Conservation (phyloP, 192 early-diverging fungal genomes). For the Radiomyces spectabilis region DNA sequence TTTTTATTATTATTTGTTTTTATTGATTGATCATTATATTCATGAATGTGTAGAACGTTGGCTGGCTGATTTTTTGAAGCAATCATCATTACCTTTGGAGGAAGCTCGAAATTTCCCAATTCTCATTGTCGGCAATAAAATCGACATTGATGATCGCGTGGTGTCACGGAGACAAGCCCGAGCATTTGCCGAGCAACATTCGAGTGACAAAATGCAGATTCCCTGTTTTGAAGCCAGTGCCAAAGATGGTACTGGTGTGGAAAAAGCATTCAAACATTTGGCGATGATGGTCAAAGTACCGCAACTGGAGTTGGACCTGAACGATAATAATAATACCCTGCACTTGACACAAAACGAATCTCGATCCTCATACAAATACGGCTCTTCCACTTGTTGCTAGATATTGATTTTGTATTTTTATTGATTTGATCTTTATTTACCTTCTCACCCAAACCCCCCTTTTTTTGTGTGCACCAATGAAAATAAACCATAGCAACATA, state of each 20-base stretch:
- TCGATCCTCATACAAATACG: too few species aligned
- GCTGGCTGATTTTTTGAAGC: slow-evolving; percentile 92
- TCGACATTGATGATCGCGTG: slow-evolving; percentile 88
- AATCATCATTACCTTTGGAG: slow-evolving; percentile 59
- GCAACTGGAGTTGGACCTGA: slow-evolving; percentile 46
- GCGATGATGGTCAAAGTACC: slow-evolving; percentile 56
- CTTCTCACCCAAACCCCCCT: too few species aligned
- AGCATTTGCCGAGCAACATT: slow-evolving; percentile 63
- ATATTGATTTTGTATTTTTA: too few species aligned
- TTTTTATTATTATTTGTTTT: neutral
- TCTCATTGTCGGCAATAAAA: slow-evolving; percentile 95
- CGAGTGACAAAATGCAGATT: slow-evolving; percentile 72
- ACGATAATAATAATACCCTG: slow-evolving; percentile 6
- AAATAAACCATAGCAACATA: too few species aligned
- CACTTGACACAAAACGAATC: too few species aligned
- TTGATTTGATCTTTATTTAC: too few species aligned
- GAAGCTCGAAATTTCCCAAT: slow-evolving; percentile 95
- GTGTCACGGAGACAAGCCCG: slow-evolving; percentile 48
- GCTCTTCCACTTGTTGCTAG: too few species aligned
- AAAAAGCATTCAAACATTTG: slow-evolving; percentile 79
- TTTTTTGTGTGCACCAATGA: too few species aligned
- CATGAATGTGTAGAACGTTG: slow-evolving; percentile 51
- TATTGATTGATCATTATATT: neutral
- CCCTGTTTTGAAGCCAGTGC: slow-evolving; percentile 97
- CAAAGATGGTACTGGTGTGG: slow-evolving; percentile 93